phyloP scores from a whole-genome alignment of 2,329 filamentous ascomycete species.

The Malbranchea zuffiana region DNA sequence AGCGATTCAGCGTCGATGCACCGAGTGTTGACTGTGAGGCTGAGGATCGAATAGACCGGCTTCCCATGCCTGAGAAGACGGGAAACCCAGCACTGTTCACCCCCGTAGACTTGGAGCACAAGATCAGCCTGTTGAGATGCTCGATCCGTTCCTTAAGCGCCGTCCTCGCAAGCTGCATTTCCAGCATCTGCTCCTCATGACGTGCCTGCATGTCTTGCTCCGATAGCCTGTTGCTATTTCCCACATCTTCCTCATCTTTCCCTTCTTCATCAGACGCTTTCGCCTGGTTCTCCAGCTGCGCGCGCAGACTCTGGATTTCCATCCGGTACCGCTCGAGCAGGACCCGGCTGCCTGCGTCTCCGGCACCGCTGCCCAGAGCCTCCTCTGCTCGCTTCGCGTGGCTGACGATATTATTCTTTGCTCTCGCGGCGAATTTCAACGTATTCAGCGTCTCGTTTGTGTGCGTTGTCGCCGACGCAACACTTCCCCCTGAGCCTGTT shows the following conservation, averaged over 20 bases:
- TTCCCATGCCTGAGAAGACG: conserved; percentile 46
- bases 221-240: too few relatives aligned
- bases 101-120: conserved; percentile 90
- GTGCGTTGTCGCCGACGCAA: conserved; percentile 60
- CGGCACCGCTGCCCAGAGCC: conserved; percentile 63
- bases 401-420: conserved; percentile 95
- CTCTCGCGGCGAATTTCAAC: conserved; percentile 88
- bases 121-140: conserved; percentile 85
- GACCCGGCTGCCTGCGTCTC: conserved; percentile 72
- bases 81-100: conserved; percentile 70
- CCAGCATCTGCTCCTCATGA: conserved; percentile 94
- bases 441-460: conserved; percentile 88
- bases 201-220: conserved; percentile 73
- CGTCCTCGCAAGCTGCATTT: conserved; percentile 94
- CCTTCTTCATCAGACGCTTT: conserved; percentile 52
- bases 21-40: conserved; percentile 51
- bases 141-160: conserved; percentile 95
- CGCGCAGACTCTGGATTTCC: conserved; percentile 74
- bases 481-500: conserved; percentile 64
- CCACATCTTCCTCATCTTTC: conserved; percentile 32
- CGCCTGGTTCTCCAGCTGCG: conserved; percentile 72
- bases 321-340: conserved; percentile 85
- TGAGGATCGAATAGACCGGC: conserved; percentile 56
- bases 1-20: conserved; percentile 48
- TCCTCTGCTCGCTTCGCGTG: conserved; percentile 94